Evolutionary conservation across 768 basidiomycete species (phyloP).

Genomic region (Boletus tomentosulus): DNA sequence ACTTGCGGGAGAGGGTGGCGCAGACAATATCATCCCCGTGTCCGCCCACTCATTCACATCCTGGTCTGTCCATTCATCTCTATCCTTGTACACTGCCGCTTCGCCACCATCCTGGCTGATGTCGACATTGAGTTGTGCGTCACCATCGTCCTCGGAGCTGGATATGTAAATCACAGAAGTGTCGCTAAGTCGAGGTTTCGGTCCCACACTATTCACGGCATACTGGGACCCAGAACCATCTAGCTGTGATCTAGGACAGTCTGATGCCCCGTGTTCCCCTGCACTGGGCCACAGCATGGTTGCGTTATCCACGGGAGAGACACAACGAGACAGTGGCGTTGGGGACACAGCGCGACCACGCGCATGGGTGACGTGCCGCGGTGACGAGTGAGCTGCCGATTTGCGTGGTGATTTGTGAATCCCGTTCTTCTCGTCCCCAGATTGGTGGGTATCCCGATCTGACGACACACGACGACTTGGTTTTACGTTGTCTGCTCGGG

Average conservation of each 20-base stretch:
- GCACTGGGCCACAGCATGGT: background rate
- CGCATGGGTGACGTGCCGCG: conserved; percentile 8
- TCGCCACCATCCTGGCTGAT: background rate
- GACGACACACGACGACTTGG: conserved; percentile 1
- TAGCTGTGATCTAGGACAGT: background rate
- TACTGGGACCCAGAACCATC: background rate
- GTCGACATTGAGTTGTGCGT: background rate
- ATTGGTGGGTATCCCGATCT: conserved; percentile 1
- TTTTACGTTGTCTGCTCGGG: background rate
- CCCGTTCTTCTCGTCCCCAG: conserved; percentile 2
- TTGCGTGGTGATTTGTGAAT: conserved; percentile 25
- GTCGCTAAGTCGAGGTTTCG: conserved; percentile 10
- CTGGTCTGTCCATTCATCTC: background rate
- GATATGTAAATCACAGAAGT: conserved; percentile 23
- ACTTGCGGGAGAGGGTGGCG: conserved; percentile 12
- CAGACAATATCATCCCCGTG: conserved; percentile 25
- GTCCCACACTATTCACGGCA: background rate
- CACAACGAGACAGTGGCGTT: conserved; percentile 1
- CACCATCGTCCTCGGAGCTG: conserved; percentile 24
- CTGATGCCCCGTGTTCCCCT: background rate
- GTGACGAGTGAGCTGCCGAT: conserved; percentile 22
- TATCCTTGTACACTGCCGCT: background rate
- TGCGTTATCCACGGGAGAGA: background rate
- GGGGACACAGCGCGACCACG: conserved; percentile 12
- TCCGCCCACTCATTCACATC: conserved; percentile 11